phyloP scores from a whole-genome alignment of 2,329 filamentous ascomycete genomes.

The Akanthomyces lecanii region DNA sequence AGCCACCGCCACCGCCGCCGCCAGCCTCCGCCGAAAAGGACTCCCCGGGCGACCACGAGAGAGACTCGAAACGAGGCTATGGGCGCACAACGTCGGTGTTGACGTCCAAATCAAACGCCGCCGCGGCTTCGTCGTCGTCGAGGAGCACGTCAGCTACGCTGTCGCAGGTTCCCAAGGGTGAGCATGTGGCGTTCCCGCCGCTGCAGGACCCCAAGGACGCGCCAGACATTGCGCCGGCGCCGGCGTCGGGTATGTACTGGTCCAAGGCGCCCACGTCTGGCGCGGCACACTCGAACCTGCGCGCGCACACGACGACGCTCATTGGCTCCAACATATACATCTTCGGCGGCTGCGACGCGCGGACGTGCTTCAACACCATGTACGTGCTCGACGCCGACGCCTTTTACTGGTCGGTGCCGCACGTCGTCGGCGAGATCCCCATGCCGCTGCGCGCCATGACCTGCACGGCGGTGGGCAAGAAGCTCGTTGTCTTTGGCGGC shows the following conservation, averaged over 20 bases:
- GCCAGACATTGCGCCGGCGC: constrained; percentile 57
- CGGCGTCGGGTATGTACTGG: constrained; percentile 71
- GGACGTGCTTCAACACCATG: constrained; percentile 64
- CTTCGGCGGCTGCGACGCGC: constrained; percentile 65
- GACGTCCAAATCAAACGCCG: constrained; percentile 23
- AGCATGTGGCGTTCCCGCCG: constrained; percentile 51
- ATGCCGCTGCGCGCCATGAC: constrained; percentile 66
- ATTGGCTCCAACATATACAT: constrained; percentile 64
- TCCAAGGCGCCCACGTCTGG: constrained; percentile 62
- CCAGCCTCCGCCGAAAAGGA: background rate
- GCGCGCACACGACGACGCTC: constrained; percentile 63
- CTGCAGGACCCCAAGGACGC: constrained; percentile 52
- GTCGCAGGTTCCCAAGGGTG: constrained; percentile 32
- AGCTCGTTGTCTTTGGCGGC: constrained; percentile 65
- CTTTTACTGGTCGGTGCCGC: constrained; percentile 65
- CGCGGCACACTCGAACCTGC: constrained; percentile 54
- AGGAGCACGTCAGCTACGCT: constrained; percentile 18
- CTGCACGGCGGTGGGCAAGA: constrained; percentile 66
- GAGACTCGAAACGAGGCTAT: constrained; percentile 16
- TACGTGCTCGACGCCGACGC: constrained; percentile 67
- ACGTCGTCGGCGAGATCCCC: constrained; percentile 60
- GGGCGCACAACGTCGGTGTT: constrained; percentile 14
- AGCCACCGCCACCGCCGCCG: constrained; percentile 23
- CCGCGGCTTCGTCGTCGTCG: constrained; percentile 16
- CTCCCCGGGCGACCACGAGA: constrained; percentile 25